phyloP scores from a whole-genome alignment of 768 basidiomycete species.

The Lepiota venenata region DNA sequence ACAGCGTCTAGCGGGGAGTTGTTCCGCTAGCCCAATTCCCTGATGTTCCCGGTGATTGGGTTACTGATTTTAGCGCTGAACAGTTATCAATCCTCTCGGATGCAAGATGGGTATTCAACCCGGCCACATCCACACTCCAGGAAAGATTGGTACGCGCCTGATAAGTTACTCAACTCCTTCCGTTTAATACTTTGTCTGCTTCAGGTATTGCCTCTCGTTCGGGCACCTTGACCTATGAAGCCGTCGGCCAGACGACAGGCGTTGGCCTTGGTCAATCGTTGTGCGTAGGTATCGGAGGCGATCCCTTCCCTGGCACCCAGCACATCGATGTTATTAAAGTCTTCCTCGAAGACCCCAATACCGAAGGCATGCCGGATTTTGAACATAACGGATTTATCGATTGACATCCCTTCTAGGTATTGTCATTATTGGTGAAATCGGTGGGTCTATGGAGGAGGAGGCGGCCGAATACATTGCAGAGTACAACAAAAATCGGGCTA shows the following conservation, averaged over 20 bases:
- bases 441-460: slow-evolving; percentile 99
- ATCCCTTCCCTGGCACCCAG: slow-evolving; percentile 95
- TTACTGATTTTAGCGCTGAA: slow-evolving; percentile 2
- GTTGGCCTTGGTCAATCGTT: slow-evolving; percentile 96
- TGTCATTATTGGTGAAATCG: slow-evolving; percentile 98
- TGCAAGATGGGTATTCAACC: slow-evolving; percentile 99
- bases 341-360: slow-evolving; percentile 91
- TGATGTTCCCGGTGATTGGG: not conserved
- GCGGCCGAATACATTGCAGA: slow-evolving; percentile 94
- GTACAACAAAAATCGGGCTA: slow-evolving; percentile 83
- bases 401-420: slow-evolving; percentile 54
- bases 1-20: not conserved
- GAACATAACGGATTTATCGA: not conserved
- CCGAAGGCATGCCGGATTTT: slow-evolving; percentile 64
- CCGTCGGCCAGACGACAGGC: slow-evolving; percentile 94
- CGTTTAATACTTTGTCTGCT: not conserved
- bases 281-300: slow-evolving; percentile 96
- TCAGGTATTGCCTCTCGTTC: slow-evolving; percentile 93
- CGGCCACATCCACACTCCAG: slow-evolving; percentile 95
- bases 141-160: slow-evolving; percentile 75
- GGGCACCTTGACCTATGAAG: slow-evolving; percentile 96
- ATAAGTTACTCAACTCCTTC: not conserved
- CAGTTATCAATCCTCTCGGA: slow-evolving; percentile 91
- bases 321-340: slow-evolving; percentile 96
- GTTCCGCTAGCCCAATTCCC: not conserved